Conservation (phyloP, 2,329 filamentous ascomycete genomes). For the Phaeomoniella chlamydospora region DNA sequence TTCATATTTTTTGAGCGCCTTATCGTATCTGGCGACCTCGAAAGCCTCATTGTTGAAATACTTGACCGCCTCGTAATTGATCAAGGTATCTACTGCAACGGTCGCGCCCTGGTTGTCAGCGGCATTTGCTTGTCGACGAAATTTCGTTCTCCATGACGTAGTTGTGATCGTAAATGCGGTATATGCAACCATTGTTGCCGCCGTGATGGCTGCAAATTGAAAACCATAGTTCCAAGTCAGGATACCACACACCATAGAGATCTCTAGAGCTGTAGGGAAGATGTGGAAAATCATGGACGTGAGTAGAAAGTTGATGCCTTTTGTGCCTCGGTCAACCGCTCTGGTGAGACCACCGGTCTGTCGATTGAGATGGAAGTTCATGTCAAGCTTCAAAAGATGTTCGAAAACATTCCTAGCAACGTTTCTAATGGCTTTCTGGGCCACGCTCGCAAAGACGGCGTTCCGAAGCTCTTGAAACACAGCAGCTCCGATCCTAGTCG, state of each 20-base stretch:
- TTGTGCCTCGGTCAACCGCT: constrained; percentile 91
- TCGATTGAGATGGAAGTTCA: constrained; percentile 85
- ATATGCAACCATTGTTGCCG: constrained; percentile 82
- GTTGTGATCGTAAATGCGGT: constrained; percentile 95
- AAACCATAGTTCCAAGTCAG: constrained; percentile 89
- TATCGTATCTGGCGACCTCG: constrained; percentile 81
- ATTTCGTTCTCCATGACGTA: constrained; percentile 93
- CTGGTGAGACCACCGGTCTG: constrained; percentile 90
- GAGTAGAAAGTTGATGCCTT: constrained; percentile 92
- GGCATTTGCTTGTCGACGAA: constrained; percentile 85
- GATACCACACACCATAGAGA: constrained; percentile 89
- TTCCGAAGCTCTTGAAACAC: constrained; percentile 89
- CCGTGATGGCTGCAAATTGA: constrained; percentile 83
- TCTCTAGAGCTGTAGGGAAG: constrained; percentile 83
- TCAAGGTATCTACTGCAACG: constrained; percentile 87
- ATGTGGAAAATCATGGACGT: constrained; percentile 99
- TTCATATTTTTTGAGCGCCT: constrained; percentile 73
- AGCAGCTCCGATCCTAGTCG: constrained; percentile 74
- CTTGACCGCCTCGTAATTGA: constrained; percentile 98
- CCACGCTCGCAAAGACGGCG: constrained; percentile 90
- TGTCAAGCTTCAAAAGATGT: constrained; percentile 73
- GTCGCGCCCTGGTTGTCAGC: constrained; percentile 93
- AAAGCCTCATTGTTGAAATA: constrained; percentile 99
- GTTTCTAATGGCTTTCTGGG: constrained; percentile 85
- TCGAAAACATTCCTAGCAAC: constrained; percentile 89